phyloP scores from a whole-genome alignment of 164 flowering plant genomes.

The Berberis vulgaris region DNA sequence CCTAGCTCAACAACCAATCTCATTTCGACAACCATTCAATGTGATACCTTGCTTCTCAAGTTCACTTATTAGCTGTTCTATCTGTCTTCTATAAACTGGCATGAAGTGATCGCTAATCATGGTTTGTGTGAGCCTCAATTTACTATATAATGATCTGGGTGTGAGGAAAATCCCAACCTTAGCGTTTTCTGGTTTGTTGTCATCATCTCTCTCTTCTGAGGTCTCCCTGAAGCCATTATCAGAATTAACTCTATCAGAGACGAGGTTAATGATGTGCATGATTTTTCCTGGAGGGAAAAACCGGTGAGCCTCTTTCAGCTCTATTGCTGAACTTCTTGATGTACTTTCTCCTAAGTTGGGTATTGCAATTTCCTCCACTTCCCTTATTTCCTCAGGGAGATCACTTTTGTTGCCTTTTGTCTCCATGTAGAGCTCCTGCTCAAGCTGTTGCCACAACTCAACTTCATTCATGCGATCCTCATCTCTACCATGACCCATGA shows the following conservation, averaged over 20 bases:
- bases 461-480: conserved; percentile 81
- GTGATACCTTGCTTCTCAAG: conserved; percentile 32
- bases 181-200: conserved; percentile 16
- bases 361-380: conserved; percentile 73
- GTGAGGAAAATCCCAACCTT: conserved; percentile 71
- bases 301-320: conserved; percentile 69
- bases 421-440: conserved; percentile 55
- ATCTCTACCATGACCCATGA: conserved; percentile 20
- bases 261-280: conserved; percentile 62
- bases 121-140: conserved; percentile 70
- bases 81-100: conserved; percentile 83
- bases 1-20: no score
- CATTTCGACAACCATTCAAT: no score
- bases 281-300: conserved; percentile 89
- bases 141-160: conserved; percentile 67
- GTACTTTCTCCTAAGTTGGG: conserved; percentile 43
- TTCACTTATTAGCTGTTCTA: conserved; percentile 61
- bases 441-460: conserved; percentile 89
- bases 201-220: conserved; percentile 8
- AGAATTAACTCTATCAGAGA: background rate
- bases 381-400: conserved; percentile 49
- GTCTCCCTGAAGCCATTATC: conserved; percentile 20
- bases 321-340: conserved; percentile 33
- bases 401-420: conserved; percentile 33
- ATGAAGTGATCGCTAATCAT: conserved; percentile 94